Percentiles rank a stretch among this genome's conserved stretches.
Evolutionary conservation across 139 green algal species (phyloP).

Genomic region (Chlorella sp.): DNA sequence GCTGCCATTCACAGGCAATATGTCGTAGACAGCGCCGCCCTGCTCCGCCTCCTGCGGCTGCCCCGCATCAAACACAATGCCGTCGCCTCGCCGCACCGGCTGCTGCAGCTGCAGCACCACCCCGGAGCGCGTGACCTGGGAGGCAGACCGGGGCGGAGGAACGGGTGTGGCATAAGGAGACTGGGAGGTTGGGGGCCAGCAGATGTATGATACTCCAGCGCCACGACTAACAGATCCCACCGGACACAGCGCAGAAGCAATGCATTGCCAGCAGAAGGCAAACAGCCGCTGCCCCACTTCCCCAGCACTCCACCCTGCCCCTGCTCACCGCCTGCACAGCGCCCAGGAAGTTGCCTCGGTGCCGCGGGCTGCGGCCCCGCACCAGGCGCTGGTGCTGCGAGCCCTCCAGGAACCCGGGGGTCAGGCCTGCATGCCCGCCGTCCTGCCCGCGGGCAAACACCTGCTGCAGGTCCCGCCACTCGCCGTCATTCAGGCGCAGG

Average conservation of each 20-base stretch:
- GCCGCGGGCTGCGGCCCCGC: slow-evolving; percentile 70
- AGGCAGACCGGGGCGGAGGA: not conserved
- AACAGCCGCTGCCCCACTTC: not conserved
- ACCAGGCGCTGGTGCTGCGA: slow-evolving; percentile 81
- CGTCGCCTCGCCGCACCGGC: slow-evolving; percentile 69
- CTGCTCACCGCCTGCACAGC: slow-evolving; percentile 29
- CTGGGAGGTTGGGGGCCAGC: too few relatives aligned
- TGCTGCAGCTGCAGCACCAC: slow-evolving; percentile 39
- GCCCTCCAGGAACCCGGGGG: slow-evolving; percentile 83
- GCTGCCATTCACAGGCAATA: not conserved
- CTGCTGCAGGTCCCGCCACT: slow-evolving; percentile 61
- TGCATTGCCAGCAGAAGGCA: too few relatives aligned
- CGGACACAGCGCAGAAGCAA: not conserved
- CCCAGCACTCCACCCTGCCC: too few relatives aligned
- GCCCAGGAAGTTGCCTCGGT: slow-evolving; percentile 75
- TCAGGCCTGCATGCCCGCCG: slow-evolving; percentile 69
- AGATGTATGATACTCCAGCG: too few relatives aligned
- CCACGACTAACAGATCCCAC: too few relatives aligned
- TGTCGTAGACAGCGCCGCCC: slow-evolving; percentile 62
- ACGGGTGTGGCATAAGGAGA: too few relatives aligned
- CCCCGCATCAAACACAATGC: slow-evolving; percentile 84
- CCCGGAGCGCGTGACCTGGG: slow-evolving; percentile 29
- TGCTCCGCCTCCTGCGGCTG: slow-evolving; percentile 67
- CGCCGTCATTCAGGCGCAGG: slow-evolving; percentile 36
- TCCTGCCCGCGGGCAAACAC: slow-evolving; percentile 89